phyloP scores from a whole-genome alignment of 228 moss, liverwort and hornwort species.

The Sphagnum magellanicum region DNA sequence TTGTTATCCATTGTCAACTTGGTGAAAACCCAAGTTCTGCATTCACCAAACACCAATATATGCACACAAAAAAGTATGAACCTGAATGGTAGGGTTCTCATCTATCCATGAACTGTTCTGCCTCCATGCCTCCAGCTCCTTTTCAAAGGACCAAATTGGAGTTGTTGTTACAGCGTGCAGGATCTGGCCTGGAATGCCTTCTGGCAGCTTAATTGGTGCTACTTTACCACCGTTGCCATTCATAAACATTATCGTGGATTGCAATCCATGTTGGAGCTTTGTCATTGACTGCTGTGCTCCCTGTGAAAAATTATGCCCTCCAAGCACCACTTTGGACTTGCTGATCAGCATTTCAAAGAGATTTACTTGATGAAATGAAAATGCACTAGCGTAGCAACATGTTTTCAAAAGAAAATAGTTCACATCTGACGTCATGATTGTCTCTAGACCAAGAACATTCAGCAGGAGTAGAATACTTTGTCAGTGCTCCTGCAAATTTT shows the following conservation, averaged over 20 bases:
- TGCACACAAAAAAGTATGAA: neutral
- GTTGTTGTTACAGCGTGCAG: conserved; percentile 3
- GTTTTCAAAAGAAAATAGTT: neutral
- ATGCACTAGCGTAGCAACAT: neutral
- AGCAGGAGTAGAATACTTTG: neutral
- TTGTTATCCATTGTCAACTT: no score
- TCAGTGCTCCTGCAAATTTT: no score
- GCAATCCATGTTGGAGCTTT: conserved; percentile 11
- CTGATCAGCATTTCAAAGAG: neutral
- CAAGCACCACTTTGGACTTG: neutral
- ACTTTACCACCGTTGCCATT: conserved; percentile 10
- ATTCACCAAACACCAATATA: no score
- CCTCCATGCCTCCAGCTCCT: conserved; percentile 64
- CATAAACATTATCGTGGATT: conserved; percentile 8
- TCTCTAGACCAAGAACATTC: neutral
- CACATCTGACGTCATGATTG: neutral
- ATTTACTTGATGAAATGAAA: neutral
- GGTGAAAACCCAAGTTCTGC: no score
- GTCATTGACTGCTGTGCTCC: conserved; percentile 29
- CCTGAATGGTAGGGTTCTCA: conserved; percentile 59
- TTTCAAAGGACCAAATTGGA: conserved; percentile 13
- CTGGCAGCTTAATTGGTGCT: conserved; percentile 5
- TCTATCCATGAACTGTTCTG: conserved; percentile 68
- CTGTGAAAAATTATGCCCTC: conserved; percentile 5
- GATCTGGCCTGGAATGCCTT: conserved; percentile 12